Evolutionary conservation across 805 yeast genomes (phyloP), one percentile per base, ranked within the genome.

Genomic region (Tetrapisispora arboricola): DNA sequence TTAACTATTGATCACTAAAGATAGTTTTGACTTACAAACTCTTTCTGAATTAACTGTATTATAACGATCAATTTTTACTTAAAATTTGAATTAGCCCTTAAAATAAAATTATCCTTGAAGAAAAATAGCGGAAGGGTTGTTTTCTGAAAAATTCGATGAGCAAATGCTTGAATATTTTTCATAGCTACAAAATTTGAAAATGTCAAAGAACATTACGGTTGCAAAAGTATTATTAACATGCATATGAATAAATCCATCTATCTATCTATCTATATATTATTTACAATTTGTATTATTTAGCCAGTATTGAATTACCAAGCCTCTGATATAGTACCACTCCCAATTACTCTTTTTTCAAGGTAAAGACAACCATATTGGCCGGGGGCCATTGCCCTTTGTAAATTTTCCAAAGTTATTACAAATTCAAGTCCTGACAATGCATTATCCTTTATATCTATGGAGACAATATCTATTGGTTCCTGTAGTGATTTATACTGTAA

Each of bases 341-440:
- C 96, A 10, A 88, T 52, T 0, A 90, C 79, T 40, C 75, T 62
- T 36, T 78, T 79, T 1, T 71, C 74, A 31, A 72, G 62, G 58
- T 88, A 92, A 6, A 90, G 55, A 0, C 84, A 94, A 15, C 86
- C 62, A 49, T 75, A 79, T 58, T 90, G 98, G 0, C 97, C 98
- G 0, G 88, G 84, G 0, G 96, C 88, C 54, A 92, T 75, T 0
- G 95, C 96, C 37, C 86, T 63, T 26, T 74, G 73, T 24, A 65
- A 58, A 1, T 66, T 61, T 0, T 47, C 44, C 24, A 88, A 64
- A 18, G 49, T 48, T 7, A 84, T 57, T 1, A 44, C 42, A 2
- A 70, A 18, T 1, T 36, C 29, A 7, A 21, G n/a, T n/a, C n/a
- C n/a, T n/a, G n/a, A n/a, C n/a, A n/a, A n/a, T n/a, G n/a, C n/a